Evolutionary conservation across 2,329 filamentous ascomycete genomes (phyloP), one percentile per base, ranked within the genome.

Genomic region (Aspergillus novofumigatus): DNA sequence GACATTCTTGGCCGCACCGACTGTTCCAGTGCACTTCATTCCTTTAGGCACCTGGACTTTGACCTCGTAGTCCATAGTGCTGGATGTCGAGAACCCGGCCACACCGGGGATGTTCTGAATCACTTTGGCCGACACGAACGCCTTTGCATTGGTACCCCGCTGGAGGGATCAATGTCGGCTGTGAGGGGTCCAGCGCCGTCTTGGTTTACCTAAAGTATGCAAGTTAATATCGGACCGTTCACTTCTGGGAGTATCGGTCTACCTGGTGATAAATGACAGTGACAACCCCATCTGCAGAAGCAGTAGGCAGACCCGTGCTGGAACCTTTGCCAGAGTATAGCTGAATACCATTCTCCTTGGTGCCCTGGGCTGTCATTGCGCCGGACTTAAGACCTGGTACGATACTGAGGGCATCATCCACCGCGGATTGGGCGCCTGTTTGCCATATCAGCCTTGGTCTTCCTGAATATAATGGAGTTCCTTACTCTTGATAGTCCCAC

Each of bases 121-220:
- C 59, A 88, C 82, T 53, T 81, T 66, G 17, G 86, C 86, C 3
- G 67, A 72, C 72, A 86, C 68, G 80, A 89, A 89, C 29, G 86
- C 86, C 44, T 72, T 66, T 25, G 80, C 69, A 65, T 87, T 83
- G 4, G 80, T 84, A 54, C 86, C 86, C 84, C 85, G 1, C 85
- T 88, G 26, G 85, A 86, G 45, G 78, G 73, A 66, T 89, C 86
- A 51, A 89, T 77, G 47, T 78, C 76, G 8, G 86, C 86, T 29
- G 77, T 81, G 50, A 89, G 74, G 1, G 85, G 85, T 1, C 86
- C 86, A 0, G 86, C 86, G 23, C 86, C 86, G 65, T 89, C 86
- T 72, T 88, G 86, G 80, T 89, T 89, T 76, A 89, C 83, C 63
- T 66, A 49, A 26, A 29, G 28, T 5, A 35, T 4, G n/a, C 23